A percentile compares a stretch with the other conserved stretches of the same genome.
phyloP scores from a whole-genome alignment of 371 early-diverging fungal species.

The Syncephalastrum racemosum region DNA sequence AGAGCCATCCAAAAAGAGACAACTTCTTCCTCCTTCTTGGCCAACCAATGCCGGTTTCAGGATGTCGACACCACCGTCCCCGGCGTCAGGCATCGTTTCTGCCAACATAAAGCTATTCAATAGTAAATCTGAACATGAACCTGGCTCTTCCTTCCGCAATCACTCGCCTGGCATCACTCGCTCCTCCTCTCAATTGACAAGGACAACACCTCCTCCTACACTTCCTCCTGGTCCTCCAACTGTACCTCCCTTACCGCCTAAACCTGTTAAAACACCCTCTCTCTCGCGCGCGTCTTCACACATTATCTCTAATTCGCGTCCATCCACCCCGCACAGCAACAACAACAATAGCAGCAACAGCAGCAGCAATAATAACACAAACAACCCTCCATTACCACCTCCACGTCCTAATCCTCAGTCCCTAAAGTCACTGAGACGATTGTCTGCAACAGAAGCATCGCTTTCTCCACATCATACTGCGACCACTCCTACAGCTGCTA shows the following conservation, averaged over 20 bases:
- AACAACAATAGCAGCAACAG: background rate
- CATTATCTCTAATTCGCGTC: too few species aligned
- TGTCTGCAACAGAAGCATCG: background rate
- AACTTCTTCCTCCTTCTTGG: too few species aligned
- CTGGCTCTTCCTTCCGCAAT: conserved; percentile 3
- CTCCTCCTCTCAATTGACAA: conserved; percentile 4
- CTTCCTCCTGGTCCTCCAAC: conserved; percentile 6
- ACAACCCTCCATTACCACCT: conserved; percentile 4
- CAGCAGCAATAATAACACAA: background rate
- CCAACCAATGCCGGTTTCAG: too few species aligned
- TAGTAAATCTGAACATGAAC: conserved; percentile 19
- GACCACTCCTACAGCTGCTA: background rate
- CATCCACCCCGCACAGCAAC: background rate
- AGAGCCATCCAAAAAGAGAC: too few species aligned
- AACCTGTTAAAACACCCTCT: background rate
- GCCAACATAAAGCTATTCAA: conserved; percentile 29
- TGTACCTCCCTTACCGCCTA: conserved; percentile 7
- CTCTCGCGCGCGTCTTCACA: too few species aligned
- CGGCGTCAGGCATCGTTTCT: conserved; percentile 27
- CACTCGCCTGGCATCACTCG: conserved; percentile 2
- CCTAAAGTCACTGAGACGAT: too few species aligned
- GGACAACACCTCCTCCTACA: conserved; percentile 6
- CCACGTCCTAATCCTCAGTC: conserved; percentile 14
- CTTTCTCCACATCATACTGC: background rate
- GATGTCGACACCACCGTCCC: conserved; percentile 17